Conservation (phyloP, 257 asterid species). For the Cinchona pubescens region DNA sequence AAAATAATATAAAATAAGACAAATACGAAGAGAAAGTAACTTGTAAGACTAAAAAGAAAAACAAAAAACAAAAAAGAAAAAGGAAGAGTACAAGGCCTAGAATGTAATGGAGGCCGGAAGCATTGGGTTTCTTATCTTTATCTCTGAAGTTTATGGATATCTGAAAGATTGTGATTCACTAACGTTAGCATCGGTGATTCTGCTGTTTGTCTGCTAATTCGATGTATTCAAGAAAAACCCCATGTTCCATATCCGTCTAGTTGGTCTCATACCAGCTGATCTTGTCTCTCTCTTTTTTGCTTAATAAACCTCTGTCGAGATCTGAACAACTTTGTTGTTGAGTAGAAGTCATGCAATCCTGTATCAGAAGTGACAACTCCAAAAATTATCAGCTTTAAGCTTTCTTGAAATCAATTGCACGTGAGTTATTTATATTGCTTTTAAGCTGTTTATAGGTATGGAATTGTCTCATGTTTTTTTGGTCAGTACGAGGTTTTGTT, state of each 20-base stretch:
- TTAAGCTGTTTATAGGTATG: not conserved
- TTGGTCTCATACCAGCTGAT: slow-evolving; percentile 41
- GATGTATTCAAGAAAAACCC: slow-evolving; percentile 34
- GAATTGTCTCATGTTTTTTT: not conserved
- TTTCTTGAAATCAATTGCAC: slow-evolving; percentile 17
- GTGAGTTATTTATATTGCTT: not conserved
- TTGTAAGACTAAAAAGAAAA: no score
- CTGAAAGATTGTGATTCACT: not conserved
- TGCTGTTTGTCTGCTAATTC: slow-evolving; percentile 35
- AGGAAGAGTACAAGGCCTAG: no score
- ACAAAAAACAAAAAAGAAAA: no score
- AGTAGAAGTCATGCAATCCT: slow-evolving; percentile 7
- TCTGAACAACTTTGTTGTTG: slow-evolving; percentile 32
- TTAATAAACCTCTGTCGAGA: slow-evolving; percentile 35
- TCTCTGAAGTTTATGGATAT: slow-evolving; percentile 1
- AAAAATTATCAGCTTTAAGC: not conserved
- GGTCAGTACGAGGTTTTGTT: not conserved
- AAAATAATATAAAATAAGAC: no score
- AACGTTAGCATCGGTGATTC: slow-evolving; percentile 33
- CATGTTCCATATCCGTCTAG: slow-evolving; percentile 38
- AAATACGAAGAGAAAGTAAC: no score
- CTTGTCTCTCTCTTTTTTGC: slow-evolving; percentile 30
- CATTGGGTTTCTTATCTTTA: not conserved
- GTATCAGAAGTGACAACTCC: slow-evolving; percentile 6
- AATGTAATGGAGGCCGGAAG: no score